Conservation (phyloP, 2,329 filamentous ascomycete genomes). For the Alternaria novae-zelandiae region DNA sequence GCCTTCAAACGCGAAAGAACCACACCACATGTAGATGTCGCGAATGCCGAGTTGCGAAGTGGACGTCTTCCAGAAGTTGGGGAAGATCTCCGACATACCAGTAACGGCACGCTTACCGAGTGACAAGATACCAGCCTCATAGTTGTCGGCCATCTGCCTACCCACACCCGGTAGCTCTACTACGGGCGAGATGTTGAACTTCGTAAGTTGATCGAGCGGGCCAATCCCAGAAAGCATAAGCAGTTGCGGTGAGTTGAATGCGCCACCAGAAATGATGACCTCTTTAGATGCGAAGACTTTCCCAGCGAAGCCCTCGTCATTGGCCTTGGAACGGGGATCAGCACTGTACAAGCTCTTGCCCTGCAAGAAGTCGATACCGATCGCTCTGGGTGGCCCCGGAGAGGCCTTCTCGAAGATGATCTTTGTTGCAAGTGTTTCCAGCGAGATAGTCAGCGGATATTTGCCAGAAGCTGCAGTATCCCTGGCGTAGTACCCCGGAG, state of each 20-base stretch:
- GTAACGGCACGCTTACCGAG: neutral
- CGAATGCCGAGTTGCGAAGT: slow-evolving; percentile 19
- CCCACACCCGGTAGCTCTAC: slow-evolving; percentile 1
- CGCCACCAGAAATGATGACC: slow-evolving; percentile 50
- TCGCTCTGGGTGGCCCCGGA: slow-evolving; percentile 53
- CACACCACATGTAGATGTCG: slow-evolving; percentile 37
- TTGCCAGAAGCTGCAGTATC: neutral
- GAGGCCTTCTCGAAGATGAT: neutral
- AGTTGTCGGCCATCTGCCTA: neutral
- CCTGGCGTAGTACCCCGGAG: neutral
- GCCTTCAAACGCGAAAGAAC: neutral
- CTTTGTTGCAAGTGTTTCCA: neutral
- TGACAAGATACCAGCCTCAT: neutral
- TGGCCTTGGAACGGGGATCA: slow-evolving; percentile 43
- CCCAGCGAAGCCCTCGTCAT: slow-evolving; percentile 32
- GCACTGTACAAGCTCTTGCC: slow-evolving; percentile 49
- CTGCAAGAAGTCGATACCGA: slow-evolving; percentile 48
- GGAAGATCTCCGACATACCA: neutral
- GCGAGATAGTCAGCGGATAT: slow-evolving; percentile 63
- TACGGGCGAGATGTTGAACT: slow-evolving; percentile 60
- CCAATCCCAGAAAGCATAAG: slow-evolving; percentile 69
- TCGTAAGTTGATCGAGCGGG: slow-evolving; percentile 57
- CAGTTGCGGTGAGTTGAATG: slow-evolving; percentile 68
- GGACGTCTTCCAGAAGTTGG: slow-evolving; percentile 33
- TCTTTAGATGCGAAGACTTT: slow-evolving; percentile 27